Evolutionary conservation across 1,139 yeast species (phyloP).

Genomic region (Lodderomyces beijingensis): DNA sequence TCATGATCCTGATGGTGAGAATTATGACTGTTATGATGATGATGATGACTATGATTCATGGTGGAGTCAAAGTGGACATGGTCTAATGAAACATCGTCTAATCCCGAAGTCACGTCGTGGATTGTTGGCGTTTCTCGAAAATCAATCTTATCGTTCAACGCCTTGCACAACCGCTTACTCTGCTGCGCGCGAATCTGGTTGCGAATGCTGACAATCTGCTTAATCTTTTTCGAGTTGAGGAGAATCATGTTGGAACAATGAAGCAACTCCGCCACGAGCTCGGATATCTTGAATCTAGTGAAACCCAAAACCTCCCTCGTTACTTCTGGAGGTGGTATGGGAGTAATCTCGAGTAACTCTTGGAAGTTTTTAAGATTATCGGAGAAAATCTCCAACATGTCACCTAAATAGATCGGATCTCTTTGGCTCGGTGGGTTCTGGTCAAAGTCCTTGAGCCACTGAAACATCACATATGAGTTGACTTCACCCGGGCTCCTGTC

Average conservation of each 20-base stretch:
- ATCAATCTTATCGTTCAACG: slow-evolving; percentile 27
- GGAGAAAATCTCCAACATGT: slow-evolving; percentile 38
- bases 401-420: slow-evolving; percentile 45
- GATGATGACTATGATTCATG: slow-evolving; percentile 6
- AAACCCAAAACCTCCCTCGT: slow-evolving; percentile 29
- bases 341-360: slow-evolving; percentile 25
- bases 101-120: slow-evolving; percentile 30
- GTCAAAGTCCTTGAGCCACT: slow-evolving; percentile 46
- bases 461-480: slow-evolving; percentile 41
- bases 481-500: slow-evolving; percentile 37
- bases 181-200: slow-evolving; percentile 35
- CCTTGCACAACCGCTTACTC: slow-evolving; percentile 26
- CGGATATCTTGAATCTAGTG: slow-evolving; percentile 41
- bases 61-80: slow-evolving; percentile 20
- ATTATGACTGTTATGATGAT: slow-evolving; percentile 1
- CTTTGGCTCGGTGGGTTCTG: slow-evolving; percentile 46
- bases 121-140: slow-evolving; percentile 13
- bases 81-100: slow-evolving; percentile 38
- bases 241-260: slow-evolving; percentile 50
- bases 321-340: slow-evolving; percentile 21
- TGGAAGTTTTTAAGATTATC: slow-evolving; percentile 32
- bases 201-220: slow-evolving; percentile 31
- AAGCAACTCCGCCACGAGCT: slow-evolving; percentile 42
- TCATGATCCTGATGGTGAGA: slow-evolving; percentile 3
- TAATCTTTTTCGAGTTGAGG: slow-evolving; percentile 37